A percentile compares a stretch with the other conserved stretches of the same genome.
phyloP scores from a whole-genome alignment of 371 early-diverging fungal species.

The Mortierella sp. region DNA sequence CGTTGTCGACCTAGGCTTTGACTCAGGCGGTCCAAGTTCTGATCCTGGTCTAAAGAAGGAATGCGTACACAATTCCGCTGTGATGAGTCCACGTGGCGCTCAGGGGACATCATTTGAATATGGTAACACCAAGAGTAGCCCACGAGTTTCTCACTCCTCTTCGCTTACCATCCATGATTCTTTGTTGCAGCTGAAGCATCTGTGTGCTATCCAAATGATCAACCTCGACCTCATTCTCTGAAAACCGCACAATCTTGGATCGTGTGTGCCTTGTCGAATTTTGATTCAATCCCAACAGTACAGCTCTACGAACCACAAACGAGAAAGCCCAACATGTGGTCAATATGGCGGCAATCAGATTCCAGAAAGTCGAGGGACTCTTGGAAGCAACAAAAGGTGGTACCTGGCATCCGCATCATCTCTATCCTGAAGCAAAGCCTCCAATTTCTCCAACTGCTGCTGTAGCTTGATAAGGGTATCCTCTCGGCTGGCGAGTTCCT shows the following conservation, averaged over 20 bases:
- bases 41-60: slow-evolving; percentile 74
- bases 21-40: slow-evolving; percentile 75
- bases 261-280: slow-evolving; percentile 42
- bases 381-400: too few species aligned
- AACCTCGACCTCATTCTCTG: slow-evolving; percentile 59
- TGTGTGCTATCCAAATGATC: slow-evolving; percentile 68
- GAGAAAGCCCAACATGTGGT: background rate
- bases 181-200: slow-evolving; percentile 77
- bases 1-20: slow-evolving; percentile 77
- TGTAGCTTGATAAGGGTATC: slow-evolving; percentile 69
- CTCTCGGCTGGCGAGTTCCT: slow-evolving; percentile 60
- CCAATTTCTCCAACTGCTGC: slow-evolving; percentile 70
- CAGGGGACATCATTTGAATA: too few species aligned
- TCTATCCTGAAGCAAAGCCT: slow-evolving; percentile 64
- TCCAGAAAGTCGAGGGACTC: too few species aligned
- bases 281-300: slow-evolving; percentile 41
- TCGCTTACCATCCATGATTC: slow-evolving; percentile 76
- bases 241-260: slow-evolving; percentile 59
- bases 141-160: too few species aligned
- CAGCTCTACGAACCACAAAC: slow-evolving; percentile 11
- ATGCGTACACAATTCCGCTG: too few species aligned
- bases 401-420: slow-evolving; percentile 63
- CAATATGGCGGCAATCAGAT: too few species aligned
- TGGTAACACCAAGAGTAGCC: too few species aligned
- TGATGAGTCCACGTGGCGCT: too few species aligned